These are phyloP conservation scores for Lodderomyces metapsilosis DNA, from an alignment of 1,139 yeast species.

Conservation along the genomic window DNA sequence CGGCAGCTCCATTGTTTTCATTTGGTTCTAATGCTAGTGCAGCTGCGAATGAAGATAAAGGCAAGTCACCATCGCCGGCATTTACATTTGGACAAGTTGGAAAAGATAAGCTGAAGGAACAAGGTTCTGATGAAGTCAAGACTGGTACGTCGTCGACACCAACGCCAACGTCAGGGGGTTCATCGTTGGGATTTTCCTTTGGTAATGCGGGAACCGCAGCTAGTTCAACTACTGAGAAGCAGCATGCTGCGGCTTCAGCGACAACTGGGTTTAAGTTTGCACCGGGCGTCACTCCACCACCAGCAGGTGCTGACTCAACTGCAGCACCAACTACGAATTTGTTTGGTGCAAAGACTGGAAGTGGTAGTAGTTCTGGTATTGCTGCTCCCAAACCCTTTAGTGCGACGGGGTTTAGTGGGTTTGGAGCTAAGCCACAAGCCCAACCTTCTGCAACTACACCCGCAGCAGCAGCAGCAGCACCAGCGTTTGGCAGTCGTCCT, in stretches of 20 bases:
- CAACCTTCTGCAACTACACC: background rate
- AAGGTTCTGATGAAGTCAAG: background rate
- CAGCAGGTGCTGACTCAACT: background rate
- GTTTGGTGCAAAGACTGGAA: background rate
- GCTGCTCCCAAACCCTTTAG: constrained; percentile 2
- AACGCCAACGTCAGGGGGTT: background rate
- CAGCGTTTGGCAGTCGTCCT: constrained; percentile 10
- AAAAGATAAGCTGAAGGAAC: background rate
- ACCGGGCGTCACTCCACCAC: constrained; percentile 12
- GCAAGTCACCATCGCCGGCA: constrained; percentile 1
- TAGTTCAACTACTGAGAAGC: background rate
- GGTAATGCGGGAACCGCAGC: constrained; percentile 1
- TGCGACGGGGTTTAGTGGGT: background rate
- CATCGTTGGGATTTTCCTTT: background rate
- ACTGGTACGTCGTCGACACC: background rate
- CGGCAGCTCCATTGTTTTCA: constrained; percentile 7
- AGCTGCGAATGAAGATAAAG: background rate
- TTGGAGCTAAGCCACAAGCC: too few relatives aligned
- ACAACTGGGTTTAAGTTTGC: constrained; percentile 14
- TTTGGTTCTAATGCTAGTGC: constrained; percentile 10
- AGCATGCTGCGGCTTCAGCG: constrained; percentile 4
- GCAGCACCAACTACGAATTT: background rate
- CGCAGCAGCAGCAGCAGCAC: background rate
- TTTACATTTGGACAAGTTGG: background rate
- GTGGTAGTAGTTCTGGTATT: background rate